phyloP scores from a whole-genome alignment of 164 flowering plant genomes.

The Magnolia changhungtana region DNA sequence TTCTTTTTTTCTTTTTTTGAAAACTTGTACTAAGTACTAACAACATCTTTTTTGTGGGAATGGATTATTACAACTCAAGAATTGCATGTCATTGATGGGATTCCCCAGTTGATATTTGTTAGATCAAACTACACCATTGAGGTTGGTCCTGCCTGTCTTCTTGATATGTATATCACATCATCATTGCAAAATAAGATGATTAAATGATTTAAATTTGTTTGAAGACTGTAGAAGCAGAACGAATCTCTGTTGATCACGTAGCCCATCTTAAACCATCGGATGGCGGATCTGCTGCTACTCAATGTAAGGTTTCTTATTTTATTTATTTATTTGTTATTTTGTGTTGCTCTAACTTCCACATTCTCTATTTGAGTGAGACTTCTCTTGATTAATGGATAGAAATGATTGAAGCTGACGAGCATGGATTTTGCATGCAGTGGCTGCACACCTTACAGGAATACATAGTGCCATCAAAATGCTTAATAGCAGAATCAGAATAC shows the following conservation, averaged over 20 bases:
- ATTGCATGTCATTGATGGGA: constrained; percentile 93
- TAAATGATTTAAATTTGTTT: constrained; percentile 12
- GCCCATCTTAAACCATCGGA: constrained; percentile 99
- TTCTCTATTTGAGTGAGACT: neutral
- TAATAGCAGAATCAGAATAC: constrained; percentile 79
- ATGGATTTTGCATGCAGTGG: constrained; percentile 56
- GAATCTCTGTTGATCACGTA: constrained; percentile 97
- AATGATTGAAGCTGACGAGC: neutral
- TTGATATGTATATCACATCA: neutral
- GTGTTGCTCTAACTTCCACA: neutral
- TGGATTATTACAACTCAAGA: constrained; percentile 41
- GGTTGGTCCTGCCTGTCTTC: constrained; percentile 37
- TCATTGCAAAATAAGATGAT: neutral
- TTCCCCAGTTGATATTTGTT: constrained; percentile 92
- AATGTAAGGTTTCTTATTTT: constrained; percentile 42
- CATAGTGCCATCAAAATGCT: constrained; percentile 99
- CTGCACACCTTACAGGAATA: constrained; percentile 94
- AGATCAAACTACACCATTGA: constrained; percentile 87
- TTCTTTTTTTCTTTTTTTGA: neutral
- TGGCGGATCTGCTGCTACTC: constrained; percentile 98
- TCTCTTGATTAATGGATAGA: neutral
- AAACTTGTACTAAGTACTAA: neutral
- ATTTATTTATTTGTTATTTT: neutral
- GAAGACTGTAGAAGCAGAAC: constrained; percentile 96
- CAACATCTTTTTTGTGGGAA: constrained; percentile 11